A percentile compares a stretch with the other conserved stretches of the same genome.
phyloP scores from a whole-genome alignment of 169 alveolate genomes.

The Eimeria praecox region DNA sequence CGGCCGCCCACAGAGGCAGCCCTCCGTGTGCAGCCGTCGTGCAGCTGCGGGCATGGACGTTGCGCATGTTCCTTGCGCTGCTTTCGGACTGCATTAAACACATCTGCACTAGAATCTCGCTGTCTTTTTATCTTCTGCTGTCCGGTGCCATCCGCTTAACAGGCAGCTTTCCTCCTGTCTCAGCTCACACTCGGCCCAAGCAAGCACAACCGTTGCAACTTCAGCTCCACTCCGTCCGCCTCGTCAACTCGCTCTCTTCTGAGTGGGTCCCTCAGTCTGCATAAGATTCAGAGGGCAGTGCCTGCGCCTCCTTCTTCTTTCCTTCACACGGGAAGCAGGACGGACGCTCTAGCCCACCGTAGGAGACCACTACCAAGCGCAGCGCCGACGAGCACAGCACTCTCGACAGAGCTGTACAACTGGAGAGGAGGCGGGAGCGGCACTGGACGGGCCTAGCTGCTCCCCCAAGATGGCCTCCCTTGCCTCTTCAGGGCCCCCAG shows the following conservation, averaged over 20 bases:
- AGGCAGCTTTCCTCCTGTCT: neutral
- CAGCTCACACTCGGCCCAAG: neutral
- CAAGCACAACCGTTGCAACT: neutral
- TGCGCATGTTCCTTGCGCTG: neutral
- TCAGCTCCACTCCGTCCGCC: neutral
- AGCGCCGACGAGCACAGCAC: neutral
- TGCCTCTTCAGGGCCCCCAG: neutral
- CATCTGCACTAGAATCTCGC: neutral
- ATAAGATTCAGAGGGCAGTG: neutral
- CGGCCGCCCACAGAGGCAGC: slow-evolving; percentile 2
- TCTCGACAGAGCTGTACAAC: neutral
- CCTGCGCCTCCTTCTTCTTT: neutral
- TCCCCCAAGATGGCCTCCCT: neutral
- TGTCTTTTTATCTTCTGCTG: neutral
- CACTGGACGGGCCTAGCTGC: neutral
- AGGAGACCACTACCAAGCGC: neutral
- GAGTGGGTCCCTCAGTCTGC: neutral
- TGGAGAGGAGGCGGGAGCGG: neutral
- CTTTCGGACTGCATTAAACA: neutral
- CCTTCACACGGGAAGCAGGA: neutral
- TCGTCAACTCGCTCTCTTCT: neutral
- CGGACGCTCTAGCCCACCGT: neutral
- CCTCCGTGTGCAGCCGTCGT: slow-evolving; percentile 12
- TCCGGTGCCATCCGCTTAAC: neutral
- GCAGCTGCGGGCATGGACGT: neutral